Percentiles rank a stretch among this genome's conserved stretches.
These are phyloP conservation scores for Serendipita vermifera DNA, from an alignment of 768 basidiomycete genomes.

Conservation along the genomic window DNA sequence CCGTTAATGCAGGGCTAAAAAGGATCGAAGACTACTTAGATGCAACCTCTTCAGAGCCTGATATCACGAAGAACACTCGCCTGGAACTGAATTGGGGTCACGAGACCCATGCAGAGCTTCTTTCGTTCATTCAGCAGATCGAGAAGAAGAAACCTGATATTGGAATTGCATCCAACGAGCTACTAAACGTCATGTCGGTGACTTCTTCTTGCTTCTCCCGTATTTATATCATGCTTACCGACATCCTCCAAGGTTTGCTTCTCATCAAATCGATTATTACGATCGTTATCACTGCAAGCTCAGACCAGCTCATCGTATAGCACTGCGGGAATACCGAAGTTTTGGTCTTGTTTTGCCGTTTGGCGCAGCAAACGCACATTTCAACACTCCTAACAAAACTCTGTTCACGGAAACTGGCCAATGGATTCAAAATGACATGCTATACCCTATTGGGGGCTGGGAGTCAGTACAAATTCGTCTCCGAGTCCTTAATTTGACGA, in stretches of 20 bases:
- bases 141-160: too few species aligned
- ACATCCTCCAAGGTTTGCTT: constrained; percentile 28
- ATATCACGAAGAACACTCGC: too few species aligned
- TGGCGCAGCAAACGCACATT: constrained; percentile 31
- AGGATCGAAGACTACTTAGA: too few species aligned
- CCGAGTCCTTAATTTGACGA: neutral
- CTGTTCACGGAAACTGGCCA: constrained; percentile 34
- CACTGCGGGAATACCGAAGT: constrained; percentile 28
- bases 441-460: constrained; percentile 40
- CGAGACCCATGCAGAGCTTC: too few species aligned
- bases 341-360: constrained; percentile 39
- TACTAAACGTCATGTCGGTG: too few species aligned
- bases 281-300: constrained; percentile 31
- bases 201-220: too few species aligned
- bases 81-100: too few species aligned
- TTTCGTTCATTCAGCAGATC: too few species aligned
- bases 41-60: too few species aligned
- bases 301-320: constrained; percentile 33
- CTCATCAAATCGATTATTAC: constrained; percentile 29
- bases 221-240: too few species aligned
- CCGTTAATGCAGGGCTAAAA: too few species aligned
- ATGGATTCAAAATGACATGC: constrained; percentile 31
- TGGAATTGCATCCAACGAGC: too few species aligned
- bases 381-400: constrained; percentile 32
- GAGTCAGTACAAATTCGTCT: constrained; percentile 22